Evolutionary conservation across 2,329 filamentous ascomycete genomes (phyloP), one percentile per base, ranked within the genome.

Genomic region (Hymenoscyphus repandus): DNA sequence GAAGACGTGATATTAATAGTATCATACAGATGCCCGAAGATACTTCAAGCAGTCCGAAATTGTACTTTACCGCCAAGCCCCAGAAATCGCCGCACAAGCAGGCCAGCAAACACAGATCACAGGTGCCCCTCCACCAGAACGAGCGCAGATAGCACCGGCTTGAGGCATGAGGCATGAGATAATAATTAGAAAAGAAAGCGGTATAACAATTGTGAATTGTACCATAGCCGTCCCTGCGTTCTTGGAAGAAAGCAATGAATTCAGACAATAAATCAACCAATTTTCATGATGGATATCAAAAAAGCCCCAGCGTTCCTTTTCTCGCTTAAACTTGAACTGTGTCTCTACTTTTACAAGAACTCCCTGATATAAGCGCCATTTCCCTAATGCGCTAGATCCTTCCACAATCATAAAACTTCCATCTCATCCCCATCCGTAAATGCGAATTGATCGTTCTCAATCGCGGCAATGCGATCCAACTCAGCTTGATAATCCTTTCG

Each of bases 41-140:
- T 99, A 99, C 74, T 99, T 99, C 74, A 99, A 99, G 72, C 93
- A 99, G 71, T 96, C 90, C 47, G 93, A 99, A 73, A 99, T 99
- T 67, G 91, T 96, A 52, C 83, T 99, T 47, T 97, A 88, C 74
- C 85, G 93, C 58, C 93, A 97, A 68, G 77, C 81, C 15, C 80
- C 82, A 6, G 81, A 85, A 56, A 72, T 77, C 43, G 68, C 71
- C 18, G 61, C 64, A 22, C 54, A 56, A 32, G 57, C 60, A 15
- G 63, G 60, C 17, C 64, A 67, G 47, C 65, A 68, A 48, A 67
- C 65, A 32, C 61, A 64, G 39, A 67, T 68, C 45, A 52, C 62
- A 13, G 64, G 64, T 7, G 60, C 64, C 13, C 64, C 64, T 17
- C 65, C 65, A 33, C 63, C 60, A 54, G 62, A 62, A 45, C 55